Percentiles rank a stretch among this genome's conserved stretches.
These are phyloP conservation scores for Metarhizium anisopliae DNA, from an alignment of 2,329 filamentous ascomycete species.

Conservation along the genomic window DNA sequence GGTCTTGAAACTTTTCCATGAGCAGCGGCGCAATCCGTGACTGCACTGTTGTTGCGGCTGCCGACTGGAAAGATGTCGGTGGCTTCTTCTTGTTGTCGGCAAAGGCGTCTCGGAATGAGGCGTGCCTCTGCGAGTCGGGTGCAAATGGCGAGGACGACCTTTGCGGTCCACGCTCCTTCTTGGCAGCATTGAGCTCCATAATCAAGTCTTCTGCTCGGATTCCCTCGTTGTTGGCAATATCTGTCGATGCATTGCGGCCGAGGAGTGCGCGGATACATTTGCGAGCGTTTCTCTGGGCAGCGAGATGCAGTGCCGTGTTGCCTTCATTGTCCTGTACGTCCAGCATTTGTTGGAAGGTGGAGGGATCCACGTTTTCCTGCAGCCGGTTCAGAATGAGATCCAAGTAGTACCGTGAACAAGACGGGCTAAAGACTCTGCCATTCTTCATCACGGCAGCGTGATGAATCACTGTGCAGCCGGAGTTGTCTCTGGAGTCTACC, in stretches of 20 bases:
- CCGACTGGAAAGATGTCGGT: slow-evolving; percentile 42
- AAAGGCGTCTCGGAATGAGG: slow-evolving; percentile 42
- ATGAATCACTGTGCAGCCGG: slow-evolving; percentile 83
- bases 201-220: slow-evolving; percentile 81
- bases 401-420: slow-evolving; percentile 86
- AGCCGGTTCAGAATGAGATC: slow-evolving; percentile 86
- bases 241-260: slow-evolving; percentile 70
- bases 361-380: slow-evolving; percentile 64
- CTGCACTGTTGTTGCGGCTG: slow-evolving; percentile 60
- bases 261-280: slow-evolving; percentile 79
- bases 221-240: slow-evolving; percentile 74
- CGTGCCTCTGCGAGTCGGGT: slow-evolving; percentile 49
- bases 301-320: slow-evolving; percentile 72
- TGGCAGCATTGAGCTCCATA: slow-evolving; percentile 60
- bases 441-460: slow-evolving; percentile 86
- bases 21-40: slow-evolving; percentile 61
- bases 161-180: slow-evolving; percentile 58
- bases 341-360: slow-evolving; percentile 68
- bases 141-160: slow-evolving; percentile 68
- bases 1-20: slow-evolving; percentile 61
- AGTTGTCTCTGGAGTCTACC: slow-evolving; percentile 68
- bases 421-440: slow-evolving; percentile 72
- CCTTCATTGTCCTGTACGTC: slow-evolving; percentile 78
- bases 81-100: slow-evolving; percentile 33
- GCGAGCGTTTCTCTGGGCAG: slow-evolving; percentile 74